These are phyloP conservation scores for Camellia japonica DNA, from an alignment of 148 eudicot species.

Conservation along the genomic window DNA sequence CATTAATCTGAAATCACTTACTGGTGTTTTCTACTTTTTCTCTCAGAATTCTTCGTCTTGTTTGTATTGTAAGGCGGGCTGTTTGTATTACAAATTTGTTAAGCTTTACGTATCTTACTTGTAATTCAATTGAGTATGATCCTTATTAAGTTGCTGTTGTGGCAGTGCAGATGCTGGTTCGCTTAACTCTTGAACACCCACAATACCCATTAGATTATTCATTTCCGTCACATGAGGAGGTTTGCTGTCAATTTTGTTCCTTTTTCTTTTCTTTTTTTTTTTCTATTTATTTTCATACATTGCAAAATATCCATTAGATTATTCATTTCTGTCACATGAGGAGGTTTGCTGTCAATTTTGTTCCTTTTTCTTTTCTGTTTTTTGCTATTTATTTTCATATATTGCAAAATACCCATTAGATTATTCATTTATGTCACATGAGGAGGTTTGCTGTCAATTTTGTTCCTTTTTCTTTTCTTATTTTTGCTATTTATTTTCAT, in stretches of 20 bases:
- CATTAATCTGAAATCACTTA: neutral
- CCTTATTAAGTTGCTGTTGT: constrained; percentile 22
- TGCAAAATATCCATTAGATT: no score
- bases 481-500: no score
- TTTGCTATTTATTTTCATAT: neutral
- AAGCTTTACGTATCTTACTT: neutral
- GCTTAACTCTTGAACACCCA: constrained; percentile 69
- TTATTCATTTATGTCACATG: no score
- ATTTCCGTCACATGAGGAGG: constrained; percentile 87
- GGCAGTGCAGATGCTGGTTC: constrained; percentile 73
- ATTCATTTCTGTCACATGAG: no score
- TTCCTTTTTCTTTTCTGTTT: no score
- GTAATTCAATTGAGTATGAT: constrained; percentile 17
- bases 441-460: no score
- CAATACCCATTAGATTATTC: constrained; percentile 52
- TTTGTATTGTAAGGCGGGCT: neutral
- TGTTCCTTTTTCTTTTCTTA: no score
- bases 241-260: constrained; percentile 23
- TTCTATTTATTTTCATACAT: neutral
- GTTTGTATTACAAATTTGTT: neutral
- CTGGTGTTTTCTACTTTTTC: neutral
- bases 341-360: no score
- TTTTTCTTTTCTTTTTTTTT: neutral
- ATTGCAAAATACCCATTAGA: neutral
- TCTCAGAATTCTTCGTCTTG: neutral